Conservation (phyloP, 768 basidiomycete species). For the Auricularia cornea region DNA sequence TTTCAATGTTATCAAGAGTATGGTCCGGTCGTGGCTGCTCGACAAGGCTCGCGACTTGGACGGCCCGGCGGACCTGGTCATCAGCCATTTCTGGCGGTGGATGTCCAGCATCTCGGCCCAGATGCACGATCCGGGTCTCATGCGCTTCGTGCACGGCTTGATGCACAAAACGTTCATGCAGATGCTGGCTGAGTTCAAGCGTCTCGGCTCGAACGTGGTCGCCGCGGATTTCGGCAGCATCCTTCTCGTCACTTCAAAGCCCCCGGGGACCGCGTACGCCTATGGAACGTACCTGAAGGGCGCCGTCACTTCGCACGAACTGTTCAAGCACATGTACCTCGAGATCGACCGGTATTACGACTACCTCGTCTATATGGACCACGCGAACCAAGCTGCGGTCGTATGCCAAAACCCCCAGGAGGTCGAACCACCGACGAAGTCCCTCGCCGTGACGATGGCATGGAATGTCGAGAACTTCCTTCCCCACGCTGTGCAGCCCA, state of each 20-base stretch:
- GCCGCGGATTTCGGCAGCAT: conserved; percentile 91
- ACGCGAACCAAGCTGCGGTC: conserved; percentile 83
- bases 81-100: conserved; percentile 99
- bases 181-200: conserved; percentile 90
- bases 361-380: conserved; percentile 92
- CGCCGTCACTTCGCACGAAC: conserved; percentile 87
- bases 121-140: conserved; percentile 88
- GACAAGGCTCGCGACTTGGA: conserved; percentile 59
- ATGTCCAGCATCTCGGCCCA: conserved; percentile 75
- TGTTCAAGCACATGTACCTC: conserved; percentile 90
- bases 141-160: conserved; percentile 86
- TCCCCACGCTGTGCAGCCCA: conserved; percentile 68
- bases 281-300: conserved; percentile 93
- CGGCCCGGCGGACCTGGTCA: conserved; percentile 53
- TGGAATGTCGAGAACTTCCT: conserved; percentile 94
- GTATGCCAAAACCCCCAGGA: conserved; percentile 75
- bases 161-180: conserved; percentile 99
- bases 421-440: conserved; percentile 54
- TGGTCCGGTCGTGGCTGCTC: conserved; percentile 87
- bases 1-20: conserved; percentile 73
- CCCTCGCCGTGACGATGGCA: conserved; percentile 64
- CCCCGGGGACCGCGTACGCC: conserved; percentile 88
- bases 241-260: conserved; percentile 88
- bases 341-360: conserved; percentile 87
- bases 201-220: conserved; percentile 86